These are phyloP conservation scores for Diddensiella santjacobensis DNA, from an alignment of 805 yeast species.

Conservation along the genomic window DNA sequence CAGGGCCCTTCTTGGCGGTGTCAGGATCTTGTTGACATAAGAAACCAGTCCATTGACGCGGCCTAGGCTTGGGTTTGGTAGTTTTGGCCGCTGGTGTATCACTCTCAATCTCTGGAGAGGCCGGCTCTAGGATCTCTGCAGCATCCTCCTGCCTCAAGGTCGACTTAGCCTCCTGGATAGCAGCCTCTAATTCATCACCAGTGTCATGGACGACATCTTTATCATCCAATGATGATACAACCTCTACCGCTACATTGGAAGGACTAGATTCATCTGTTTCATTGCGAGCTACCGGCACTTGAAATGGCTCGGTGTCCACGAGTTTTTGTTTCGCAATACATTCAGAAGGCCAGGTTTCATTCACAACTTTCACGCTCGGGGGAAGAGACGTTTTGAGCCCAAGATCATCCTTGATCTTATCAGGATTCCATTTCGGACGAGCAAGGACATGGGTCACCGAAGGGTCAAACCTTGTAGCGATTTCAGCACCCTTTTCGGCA, in stretches of 20 bases:
- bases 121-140: not conserved
- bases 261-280: too few relatives aligned
- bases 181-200: conserved; percentile 1
- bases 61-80: not conserved
- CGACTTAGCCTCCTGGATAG: not conserved
- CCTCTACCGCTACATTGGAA: not conserved
- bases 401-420: conserved; percentile 3
- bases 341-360: conserved; percentile 33
- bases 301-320: conserved; percentile 9
- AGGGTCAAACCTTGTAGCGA: conserved; percentile 11
- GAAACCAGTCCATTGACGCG: not conserved
- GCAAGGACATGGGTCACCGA: conserved; percentile 30
- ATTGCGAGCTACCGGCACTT: too few relatives aligned
- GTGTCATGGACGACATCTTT: too few relatives aligned
- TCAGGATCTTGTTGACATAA: not conserved
- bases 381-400: conserved; percentile 5
- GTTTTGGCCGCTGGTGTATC: not conserved
- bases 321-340: conserved; percentile 27
- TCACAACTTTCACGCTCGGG: conserved; percentile 12
- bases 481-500: conserved; percentile 26
- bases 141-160: not conserved
- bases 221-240: too few relatives aligned
- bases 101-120: not conserved
- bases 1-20: conserved; percentile 14
- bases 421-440: conserved; percentile 12